Conservation (phyloP, 805 yeast species). For the Wickerhamiella occidentalis region DNA sequence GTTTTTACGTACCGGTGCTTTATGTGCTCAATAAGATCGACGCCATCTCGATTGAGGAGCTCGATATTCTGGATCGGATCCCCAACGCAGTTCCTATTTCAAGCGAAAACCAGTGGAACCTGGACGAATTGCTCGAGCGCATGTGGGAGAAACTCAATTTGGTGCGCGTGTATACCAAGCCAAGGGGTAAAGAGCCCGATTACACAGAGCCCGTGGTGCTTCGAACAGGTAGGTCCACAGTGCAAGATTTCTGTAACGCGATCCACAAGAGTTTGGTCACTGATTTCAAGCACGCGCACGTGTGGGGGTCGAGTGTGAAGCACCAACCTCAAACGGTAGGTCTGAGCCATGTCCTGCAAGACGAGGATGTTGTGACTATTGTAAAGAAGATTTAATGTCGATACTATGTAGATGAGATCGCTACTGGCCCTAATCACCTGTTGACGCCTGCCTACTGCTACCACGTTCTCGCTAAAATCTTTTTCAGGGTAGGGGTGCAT, state of each 20-base stretch:
- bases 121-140: conserved; percentile 82
- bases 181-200: conserved; percentile 90
- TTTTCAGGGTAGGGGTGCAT: conserved; percentile 11
- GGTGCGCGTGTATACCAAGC: conserved; percentile 94
- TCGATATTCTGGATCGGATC: conserved; percentile 77
- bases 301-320: conserved; percentile 79
- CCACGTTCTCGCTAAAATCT: conserved; percentile 7
- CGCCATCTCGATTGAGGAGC: conserved; percentile 84
- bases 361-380: conserved; percentile 95
- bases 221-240: conserved; percentile 67
- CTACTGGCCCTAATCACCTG: too few relatives aligned
- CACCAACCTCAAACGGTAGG: conserved; percentile 98
- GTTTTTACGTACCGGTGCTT: conserved; percentile 91
- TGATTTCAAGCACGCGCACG: conserved; percentile 86
- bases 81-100: conserved; percentile 97
- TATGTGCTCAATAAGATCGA: conserved; percentile 94
- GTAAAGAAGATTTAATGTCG: conserved; percentile 46
- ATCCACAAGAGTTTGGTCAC: conserved; percentile 91
- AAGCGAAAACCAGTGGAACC: conserved; percentile 91
- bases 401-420: too few relatives aligned
- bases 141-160: conserved; percentile 92
- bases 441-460: too few relatives aligned
- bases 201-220: conserved; percentile 90
- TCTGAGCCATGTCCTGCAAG: conserved; percentile 66
- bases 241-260: conserved; percentile 91